Evolutionary conservation across 495 filamentous ascomycete species (phyloP), one percentile per base, ranked within the genome.

Genomic region (Pyronema domesticum): DNA sequence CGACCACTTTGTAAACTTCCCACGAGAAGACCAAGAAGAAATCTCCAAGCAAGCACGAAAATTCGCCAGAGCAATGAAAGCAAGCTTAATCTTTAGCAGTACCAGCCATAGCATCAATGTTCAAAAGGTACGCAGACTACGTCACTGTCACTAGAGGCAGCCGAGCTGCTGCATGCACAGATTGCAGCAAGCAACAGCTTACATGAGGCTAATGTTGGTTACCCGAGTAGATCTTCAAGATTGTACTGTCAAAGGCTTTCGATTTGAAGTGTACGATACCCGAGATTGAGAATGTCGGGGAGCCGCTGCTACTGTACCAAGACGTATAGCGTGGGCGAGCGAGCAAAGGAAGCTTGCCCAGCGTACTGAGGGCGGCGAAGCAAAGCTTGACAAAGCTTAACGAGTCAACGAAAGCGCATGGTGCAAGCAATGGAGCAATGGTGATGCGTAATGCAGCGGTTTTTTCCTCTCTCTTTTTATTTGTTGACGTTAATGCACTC

Each of bases 71-170:
- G 91, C 91, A 10, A 98, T 98, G 91, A 86, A 89, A 59, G 91
- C 91, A 53, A 85, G 83, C 63, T 72, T 98, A 58, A 95, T 98
- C 65, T 98, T 98, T 70, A 94, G 86, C 71, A 95, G 89, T 67
- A 98, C 91, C 33, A 94, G 87, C 68, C 91, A 98, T 68, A 94
- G 87, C 68, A 98, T 98, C 73, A 98, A 98, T 61, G 91, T 98
- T 34, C 91, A 98, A 67, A 98, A 98, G 84, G 91, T 95, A 64
- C 23, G 68, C 57, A 13, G 19, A 4, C 18, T 23, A 11, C 4
- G 11, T 33, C 8, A 39, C 14, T 30, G 10, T 43, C 39, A 43
- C 17, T 43, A 17, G 39, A n/a, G 13, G 39, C 13, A 43, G 39
- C 13, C 13, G 6, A 43, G 13, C 17, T n/a, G 39, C 48, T 11